phyloP scores from a whole-genome alignment of 2,329 filamentous ascomycete species.

The Hirsutella rhossiliensis region DNA sequence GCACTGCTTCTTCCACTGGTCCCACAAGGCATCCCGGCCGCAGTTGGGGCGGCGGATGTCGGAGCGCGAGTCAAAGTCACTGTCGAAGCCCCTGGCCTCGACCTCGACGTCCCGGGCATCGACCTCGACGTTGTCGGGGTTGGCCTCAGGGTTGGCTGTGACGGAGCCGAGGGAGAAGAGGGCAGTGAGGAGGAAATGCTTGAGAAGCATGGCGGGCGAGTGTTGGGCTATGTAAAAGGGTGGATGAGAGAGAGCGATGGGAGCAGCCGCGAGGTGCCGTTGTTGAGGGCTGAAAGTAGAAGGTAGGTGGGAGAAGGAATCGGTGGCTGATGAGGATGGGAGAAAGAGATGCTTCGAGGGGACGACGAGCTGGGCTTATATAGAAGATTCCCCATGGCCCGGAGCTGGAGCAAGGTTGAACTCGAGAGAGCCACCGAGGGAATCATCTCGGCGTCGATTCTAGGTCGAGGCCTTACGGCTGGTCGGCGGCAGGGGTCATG shows the following conservation, averaged over 20 bases:
- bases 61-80: background rate
- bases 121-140: background rate
- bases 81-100: background rate
- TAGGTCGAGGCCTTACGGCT: no score
- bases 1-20: background rate
- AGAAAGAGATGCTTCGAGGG: no score
- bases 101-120: background rate
- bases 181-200: slow-evolving; percentile 1
- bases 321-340: no score
- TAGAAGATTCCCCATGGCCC: no score
- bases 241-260: background rate
- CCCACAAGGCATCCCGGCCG: background rate
- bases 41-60: background rate
- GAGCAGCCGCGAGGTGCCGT: background rate
- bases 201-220: slow-evolving; percentile 1
- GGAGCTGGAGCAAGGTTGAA: no score
- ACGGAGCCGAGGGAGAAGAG: background rate
- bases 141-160: background rate
- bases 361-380: no score
- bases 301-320: no score
- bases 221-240: background rate
- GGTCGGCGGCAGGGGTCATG: no score
- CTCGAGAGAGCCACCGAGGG: no score
- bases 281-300: background rate
- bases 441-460: no score